Conservation (phyloP, 805 yeast genomes). For the Clavispora fructus region DNA sequence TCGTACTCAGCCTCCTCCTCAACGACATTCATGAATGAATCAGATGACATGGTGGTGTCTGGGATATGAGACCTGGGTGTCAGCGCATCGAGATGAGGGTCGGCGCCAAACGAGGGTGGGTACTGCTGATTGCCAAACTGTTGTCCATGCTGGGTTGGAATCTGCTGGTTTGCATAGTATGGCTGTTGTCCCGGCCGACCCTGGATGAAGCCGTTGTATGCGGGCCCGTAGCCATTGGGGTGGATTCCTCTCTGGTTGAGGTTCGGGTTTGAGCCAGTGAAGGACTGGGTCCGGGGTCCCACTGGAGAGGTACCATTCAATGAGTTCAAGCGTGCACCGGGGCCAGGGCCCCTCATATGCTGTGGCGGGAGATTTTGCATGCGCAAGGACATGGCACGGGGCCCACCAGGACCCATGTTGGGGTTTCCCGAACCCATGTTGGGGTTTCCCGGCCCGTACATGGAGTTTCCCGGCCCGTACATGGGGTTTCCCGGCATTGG, state of each 20-base stretch:
- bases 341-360: slow-evolving; percentile 2
- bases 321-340: slow-evolving; percentile 11
- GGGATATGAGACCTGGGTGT: neutral
- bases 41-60: slow-evolving; percentile 2
- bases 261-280: neutral
- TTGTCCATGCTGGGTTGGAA: neutral
- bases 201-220: neutral
- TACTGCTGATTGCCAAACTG: no score
- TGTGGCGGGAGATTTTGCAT: neutral
- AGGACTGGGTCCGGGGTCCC: slow-evolving; percentile 4
- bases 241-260: no score
- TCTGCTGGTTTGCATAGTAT: neutral
- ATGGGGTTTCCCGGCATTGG: neutral
- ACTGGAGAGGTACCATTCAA: slow-evolving; percentile 2
- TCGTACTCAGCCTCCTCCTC: slow-evolving; percentile 15
- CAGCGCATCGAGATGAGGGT: no score
- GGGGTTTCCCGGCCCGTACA: neutral
- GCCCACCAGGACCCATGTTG: neutral
- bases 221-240: neutral
- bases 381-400: slow-evolving; percentile 1
- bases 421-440: no score
- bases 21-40: slow-evolving; percentile 14
- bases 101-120: no score
- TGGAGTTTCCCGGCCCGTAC: neutral
- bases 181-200: neutral